Conservation (phyloP, 2,329 filamentous ascomycete species). For the Colletotrichum sublineola region DNA sequence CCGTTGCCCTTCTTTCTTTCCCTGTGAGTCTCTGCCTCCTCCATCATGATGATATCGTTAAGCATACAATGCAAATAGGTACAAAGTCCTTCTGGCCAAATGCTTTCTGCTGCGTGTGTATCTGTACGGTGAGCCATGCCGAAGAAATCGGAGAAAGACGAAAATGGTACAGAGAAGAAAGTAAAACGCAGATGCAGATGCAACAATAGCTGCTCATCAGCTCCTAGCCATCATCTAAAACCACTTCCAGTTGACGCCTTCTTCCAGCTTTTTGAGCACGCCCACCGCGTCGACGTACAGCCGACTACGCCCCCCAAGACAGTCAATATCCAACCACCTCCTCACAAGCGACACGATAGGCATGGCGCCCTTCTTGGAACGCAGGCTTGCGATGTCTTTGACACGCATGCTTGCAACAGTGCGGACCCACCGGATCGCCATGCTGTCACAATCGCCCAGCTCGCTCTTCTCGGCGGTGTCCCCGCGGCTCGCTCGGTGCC, state of each 20-base stretch:
- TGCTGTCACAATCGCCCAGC: slow-evolving; percentile 39
- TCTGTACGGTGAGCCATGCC: slow-evolving; percentile 10
- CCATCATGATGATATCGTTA: background rate
- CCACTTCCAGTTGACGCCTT: slow-evolving; percentile 47
- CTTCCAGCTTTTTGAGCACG: slow-evolving; percentile 66
- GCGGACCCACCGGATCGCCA: slow-evolving; percentile 55
- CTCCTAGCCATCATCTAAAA: slow-evolving; percentile 21
- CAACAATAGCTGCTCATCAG: background rate
- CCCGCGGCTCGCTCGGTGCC: slow-evolving; percentile 50
- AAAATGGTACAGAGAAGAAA: background rate
- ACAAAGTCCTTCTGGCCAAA: slow-evolving; percentile 3
- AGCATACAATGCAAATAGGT: slow-evolving; percentile 20
- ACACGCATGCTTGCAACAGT: slow-evolving; percentile 57
- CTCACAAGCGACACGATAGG: slow-evolving; percentile 64
- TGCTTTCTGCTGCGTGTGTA: background rate
- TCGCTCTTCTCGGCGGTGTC: slow-evolving; percentile 40
- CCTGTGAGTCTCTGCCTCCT: background rate
- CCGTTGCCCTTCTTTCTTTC: background rate
- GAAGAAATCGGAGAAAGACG: background rate
- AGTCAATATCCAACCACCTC: slow-evolving; percentile 62
- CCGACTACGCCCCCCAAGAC: slow-evolving; percentile 61
- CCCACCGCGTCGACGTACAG: slow-evolving; percentile 66
- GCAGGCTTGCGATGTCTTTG: slow-evolving; percentile 55
- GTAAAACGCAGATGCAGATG: background rate
- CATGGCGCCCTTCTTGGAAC: slow-evolving; percentile 57